Base-by-base conservation (phyloP, 2,329 filamentous ascomycete species). In the Grosmannia clavigera region DNA sequence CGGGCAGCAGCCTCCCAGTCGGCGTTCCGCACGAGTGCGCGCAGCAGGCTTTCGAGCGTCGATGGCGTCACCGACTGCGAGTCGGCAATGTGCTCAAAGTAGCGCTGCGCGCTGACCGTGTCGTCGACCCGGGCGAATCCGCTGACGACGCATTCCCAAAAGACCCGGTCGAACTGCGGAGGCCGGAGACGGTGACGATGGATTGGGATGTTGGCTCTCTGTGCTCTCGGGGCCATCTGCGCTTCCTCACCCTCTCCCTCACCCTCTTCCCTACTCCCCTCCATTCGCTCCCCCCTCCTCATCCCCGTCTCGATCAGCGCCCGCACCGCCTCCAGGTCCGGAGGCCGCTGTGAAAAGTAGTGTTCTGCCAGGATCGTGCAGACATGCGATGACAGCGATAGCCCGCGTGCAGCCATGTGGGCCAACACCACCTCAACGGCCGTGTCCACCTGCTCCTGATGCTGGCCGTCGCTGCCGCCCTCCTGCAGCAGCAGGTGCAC, bases 281-380 rank as follows among this genome's bases (percentile, higher is more conserved):
- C 43, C 43, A 19, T 5, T 19, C 9, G 10, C 4, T 22, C 43
- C 2, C 19, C 19, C 43, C 43, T 12, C 43, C 43, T 14, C 40
- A 5, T 22, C 9, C 62, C 75, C 67, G 87, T 81, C 27, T 75
- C 72, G 25, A 90, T 81, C 3, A 92, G 74, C 0, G 70, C 69
- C 46, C 82, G 78, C n/a, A 89, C 78, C 16, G 81, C 80, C 2
- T 73, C 70, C 35, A 88, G 72, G 65, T 87, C 78, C 0, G 85
- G 83, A 2, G 82, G 81, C 1, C 72, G 63, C 57, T 76, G 78
- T 10, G 75, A 67, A 68, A 92, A 86, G 68, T 85, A 86, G 68
- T 87, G 78, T 54, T 85, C 81, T 54, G 88, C 75, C 25, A 94
- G 79, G 67, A 86, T 87, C 29, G 88, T 92, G 74, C 88, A 88